phyloP scores from a whole-genome alignment of 306 rosid species.

The Dicorynia guianensis region DNA sequence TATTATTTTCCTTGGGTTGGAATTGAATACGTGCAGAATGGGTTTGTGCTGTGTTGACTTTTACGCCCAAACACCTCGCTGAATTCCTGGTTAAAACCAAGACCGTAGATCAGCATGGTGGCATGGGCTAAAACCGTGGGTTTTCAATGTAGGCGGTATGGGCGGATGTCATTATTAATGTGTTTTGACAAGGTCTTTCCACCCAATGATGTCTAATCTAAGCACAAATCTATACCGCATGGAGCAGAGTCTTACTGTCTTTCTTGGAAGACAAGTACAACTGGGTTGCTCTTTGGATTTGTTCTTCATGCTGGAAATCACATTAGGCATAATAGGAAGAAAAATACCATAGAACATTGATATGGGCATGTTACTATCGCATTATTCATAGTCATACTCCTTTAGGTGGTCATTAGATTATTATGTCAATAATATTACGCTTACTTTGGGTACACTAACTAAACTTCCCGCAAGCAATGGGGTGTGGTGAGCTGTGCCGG shows the following conservation, averaged over 20 bases:
- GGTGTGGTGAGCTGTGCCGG: conserved; percentile 19
- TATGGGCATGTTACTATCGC: no score
- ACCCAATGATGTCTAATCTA: no score
- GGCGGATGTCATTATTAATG: conserved; percentile 41
- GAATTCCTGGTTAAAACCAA: not conserved
- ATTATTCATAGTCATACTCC: no score
- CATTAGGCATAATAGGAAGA: not conserved
- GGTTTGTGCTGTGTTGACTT: not conserved
- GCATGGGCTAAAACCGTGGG: conserved; percentile 36
- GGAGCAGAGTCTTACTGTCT: not conserved
- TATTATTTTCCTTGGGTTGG: not conserved
- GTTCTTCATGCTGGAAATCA: not conserved
- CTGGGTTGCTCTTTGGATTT: not conserved
- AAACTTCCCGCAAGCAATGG: conserved; percentile 34
- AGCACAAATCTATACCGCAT: not conserved
- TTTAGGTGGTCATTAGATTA: no score
- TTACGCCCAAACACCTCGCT: not conserved
- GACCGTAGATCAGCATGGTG: not conserved
- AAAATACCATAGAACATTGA: not conserved
- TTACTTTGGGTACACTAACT: not conserved
- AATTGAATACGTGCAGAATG: not conserved
- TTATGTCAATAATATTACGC: no score
- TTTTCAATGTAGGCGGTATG: conserved; percentile 18
- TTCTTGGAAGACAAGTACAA: conserved; percentile 15
- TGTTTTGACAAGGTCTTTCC: conserved; percentile 33